These are phyloP conservation scores for Bertia moriformis DNA, from an alignment of 2,329 filamentous ascomycete genomes.

Conservation along the genomic window DNA sequence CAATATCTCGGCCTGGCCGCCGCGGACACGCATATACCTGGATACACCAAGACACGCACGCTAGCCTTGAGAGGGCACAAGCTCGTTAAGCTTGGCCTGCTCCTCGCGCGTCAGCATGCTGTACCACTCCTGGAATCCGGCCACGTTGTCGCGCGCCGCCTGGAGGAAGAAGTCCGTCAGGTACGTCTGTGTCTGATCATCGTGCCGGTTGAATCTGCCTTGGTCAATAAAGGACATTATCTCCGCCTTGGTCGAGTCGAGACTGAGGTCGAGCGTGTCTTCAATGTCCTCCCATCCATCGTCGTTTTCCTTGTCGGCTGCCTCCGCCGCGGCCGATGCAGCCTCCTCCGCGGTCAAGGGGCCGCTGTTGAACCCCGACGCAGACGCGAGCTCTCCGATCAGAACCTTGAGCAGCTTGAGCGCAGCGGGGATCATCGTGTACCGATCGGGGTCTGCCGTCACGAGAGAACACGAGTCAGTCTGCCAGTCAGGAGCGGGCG, in stretches of 20 bases:
- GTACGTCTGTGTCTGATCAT: constrained; percentile 82
- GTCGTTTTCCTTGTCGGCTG: constrained; percentile 53
- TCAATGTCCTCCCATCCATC: constrained; percentile 84
- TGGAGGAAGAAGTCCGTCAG: constrained; percentile 66
- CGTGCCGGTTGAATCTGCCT: constrained; percentile 48
- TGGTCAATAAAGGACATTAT: constrained; percentile 65
- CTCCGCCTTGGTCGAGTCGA: constrained; percentile 54
- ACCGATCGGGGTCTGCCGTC: constrained; percentile 62
- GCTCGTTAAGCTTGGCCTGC: neutral
- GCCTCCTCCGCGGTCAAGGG: constrained; percentile 47
- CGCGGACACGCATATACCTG: too few species aligned
- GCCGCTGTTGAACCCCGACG: constrained; percentile 49
- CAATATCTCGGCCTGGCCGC: too few species aligned
- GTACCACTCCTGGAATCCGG: neutral
- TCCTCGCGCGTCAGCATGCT: neutral
- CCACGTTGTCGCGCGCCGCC: constrained; percentile 11
- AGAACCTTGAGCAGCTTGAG: constrained; percentile 95
- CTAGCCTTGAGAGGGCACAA: too few species aligned
- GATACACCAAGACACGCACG: too few species aligned
- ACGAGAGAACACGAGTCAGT: too few species aligned
- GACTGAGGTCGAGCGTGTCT: constrained; percentile 61
- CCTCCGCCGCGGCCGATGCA: constrained; percentile 13
- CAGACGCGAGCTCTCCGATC: constrained; percentile 76
- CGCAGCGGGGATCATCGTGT: constrained; percentile 71
- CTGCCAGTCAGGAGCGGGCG: too few species aligned